Evolutionary conservation across 208 protist genomes (phyloP).

Genomic region (Trypanosoma caninum): DNA sequence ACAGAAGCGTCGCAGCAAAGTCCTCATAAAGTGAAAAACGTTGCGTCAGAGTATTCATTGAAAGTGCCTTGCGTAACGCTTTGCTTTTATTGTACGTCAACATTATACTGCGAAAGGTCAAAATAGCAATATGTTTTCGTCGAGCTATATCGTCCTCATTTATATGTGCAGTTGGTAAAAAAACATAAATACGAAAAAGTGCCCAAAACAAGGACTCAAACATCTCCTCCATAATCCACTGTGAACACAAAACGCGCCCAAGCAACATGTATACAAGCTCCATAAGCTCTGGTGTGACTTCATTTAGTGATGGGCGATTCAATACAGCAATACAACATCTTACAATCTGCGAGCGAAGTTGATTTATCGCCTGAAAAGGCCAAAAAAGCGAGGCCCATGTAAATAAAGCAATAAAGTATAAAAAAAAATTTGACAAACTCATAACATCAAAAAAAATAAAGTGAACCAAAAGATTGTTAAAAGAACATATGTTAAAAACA

Average conservation of each 20-base stretch:
- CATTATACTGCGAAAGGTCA: slow-evolving; percentile 59
- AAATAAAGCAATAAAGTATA: slow-evolving; percentile 64
- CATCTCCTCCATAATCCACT: slow-evolving; percentile 70
- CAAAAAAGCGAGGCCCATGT: slow-evolving; percentile 43
- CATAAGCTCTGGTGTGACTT: slow-evolving; percentile 46
- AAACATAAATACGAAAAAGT: slow-evolving; percentile 64
- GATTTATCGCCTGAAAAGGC: slow-evolving; percentile 46
- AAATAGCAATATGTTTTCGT: slow-evolving; percentile 45
- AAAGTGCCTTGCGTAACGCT: slow-evolving; percentile 71
- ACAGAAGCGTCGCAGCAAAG: slow-evolving; percentile 44
- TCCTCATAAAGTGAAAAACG: slow-evolving; percentile 75
- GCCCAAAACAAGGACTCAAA: slow-evolving; percentile 66
- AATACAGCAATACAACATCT: slow-evolving; percentile 68
- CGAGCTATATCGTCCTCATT: slow-evolving; percentile 38
- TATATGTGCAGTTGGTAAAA: slow-evolving; percentile 59
- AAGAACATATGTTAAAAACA: slow-evolving; percentile 73
- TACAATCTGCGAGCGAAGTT: slow-evolving; percentile 71
- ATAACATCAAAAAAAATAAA: slow-evolving; percentile 82
- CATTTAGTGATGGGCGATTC: slow-evolving; percentile 55
- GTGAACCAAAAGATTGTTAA: slow-evolving; percentile 76
- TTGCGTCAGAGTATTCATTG: slow-evolving; percentile 59
- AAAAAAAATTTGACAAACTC: slow-evolving; percentile 44
- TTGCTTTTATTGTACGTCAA: slow-evolving; percentile 54
- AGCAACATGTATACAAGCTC: slow-evolving; percentile 55
- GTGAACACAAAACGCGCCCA: slow-evolving; percentile 38